phyloP scores from a whole-genome alignment of 2,329 filamentous ascomycete genomes.

The Chalaropsis ovoidea region DNA sequence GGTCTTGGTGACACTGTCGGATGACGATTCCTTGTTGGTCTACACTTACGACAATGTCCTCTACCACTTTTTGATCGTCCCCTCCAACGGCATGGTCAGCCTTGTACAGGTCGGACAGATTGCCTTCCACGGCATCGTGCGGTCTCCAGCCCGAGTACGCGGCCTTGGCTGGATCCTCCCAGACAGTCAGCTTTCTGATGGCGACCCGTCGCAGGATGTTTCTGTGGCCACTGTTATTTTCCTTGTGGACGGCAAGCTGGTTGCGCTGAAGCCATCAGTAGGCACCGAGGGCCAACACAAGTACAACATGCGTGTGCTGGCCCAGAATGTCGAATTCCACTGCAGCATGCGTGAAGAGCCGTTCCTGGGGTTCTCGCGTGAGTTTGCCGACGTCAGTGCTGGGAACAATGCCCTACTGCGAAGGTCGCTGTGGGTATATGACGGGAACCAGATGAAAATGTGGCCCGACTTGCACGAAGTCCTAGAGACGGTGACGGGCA shows the following conservation, averaged over 20 bases:
- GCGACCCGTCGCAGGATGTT: constrained; percentile 92
- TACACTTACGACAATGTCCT: constrained; percentile 96
- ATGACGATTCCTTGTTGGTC: constrained; percentile 86
- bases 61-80: constrained; percentile 85
- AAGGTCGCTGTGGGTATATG: constrained; percentile 91
- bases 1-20: constrained; percentile 80
- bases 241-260: constrained; percentile 93
- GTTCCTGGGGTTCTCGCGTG: constrained; percentile 29
- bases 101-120: constrained; percentile 95
- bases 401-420: constrained; percentile 39
- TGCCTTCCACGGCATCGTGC: constrained; percentile 89
- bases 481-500: constrained; percentile 57
- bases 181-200: constrained; percentile 76
- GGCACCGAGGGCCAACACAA: constrained; percentile 77
- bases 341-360: constrained; percentile 82
- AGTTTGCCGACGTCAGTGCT: background rate
- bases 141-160: constrained; percentile 82
- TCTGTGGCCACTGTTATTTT: constrained; percentile 88
- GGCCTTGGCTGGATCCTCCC: constrained; percentile 93
- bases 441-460: constrained; percentile 71
- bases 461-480: constrained; percentile 88
- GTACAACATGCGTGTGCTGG: constrained; percentile 96
- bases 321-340: constrained; percentile 93
- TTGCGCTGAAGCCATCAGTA: constrained; percentile 76
- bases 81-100: constrained; percentile 56